A percentile compares a stretch with the other conserved stretches of the same genome.
Evolutionary conservation across 176 grass and related monocot genomes (phyloP).

Genomic region (Avena atlantica): DNA sequence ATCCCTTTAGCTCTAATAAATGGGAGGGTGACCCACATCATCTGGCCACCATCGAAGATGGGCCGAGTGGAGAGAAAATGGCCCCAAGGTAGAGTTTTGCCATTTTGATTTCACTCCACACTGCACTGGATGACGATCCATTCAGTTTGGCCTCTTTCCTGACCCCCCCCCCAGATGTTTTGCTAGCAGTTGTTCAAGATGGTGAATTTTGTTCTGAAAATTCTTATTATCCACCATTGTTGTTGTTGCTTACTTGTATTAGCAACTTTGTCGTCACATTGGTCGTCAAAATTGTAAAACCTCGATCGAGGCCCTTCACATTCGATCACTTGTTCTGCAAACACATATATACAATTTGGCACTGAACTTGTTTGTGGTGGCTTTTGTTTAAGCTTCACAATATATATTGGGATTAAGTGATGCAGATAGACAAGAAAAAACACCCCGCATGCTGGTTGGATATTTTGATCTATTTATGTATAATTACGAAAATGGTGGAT

Average conservation of each 20-base stretch:
- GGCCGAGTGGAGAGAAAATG: constrained; percentile 67
- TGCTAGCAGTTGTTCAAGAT: neutral
- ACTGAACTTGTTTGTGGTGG: neutral
- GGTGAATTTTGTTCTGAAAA: neutral
- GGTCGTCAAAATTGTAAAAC: neutral
- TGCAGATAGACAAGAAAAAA: no score
- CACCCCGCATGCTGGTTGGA: no score
- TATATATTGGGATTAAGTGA: no score
- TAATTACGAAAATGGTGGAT: no score
- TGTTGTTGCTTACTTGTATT: constrained; percentile 24
- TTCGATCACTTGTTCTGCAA: neutral
- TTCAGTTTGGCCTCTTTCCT: constrained; percentile 22
- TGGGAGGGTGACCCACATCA: constrained; percentile 74
- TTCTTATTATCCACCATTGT: neutral
- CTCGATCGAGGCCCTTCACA: neutral
- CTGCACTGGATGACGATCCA: constrained; percentile 9
- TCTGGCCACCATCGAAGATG: constrained; percentile 84
- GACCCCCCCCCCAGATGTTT: neutral
- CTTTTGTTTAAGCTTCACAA: neutral
- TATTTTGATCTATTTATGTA: no score
- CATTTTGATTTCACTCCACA: constrained; percentile 31
- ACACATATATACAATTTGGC: neutral
- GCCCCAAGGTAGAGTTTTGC: constrained; percentile 52
- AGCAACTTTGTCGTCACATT: neutral
- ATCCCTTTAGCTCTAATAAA: constrained; percentile 81